Evolutionary conservation across 108 stramenopile species (phyloP), one percentile per base, ranked within the genome.

Genomic region (Asterionellopsis glacialis): DNA sequence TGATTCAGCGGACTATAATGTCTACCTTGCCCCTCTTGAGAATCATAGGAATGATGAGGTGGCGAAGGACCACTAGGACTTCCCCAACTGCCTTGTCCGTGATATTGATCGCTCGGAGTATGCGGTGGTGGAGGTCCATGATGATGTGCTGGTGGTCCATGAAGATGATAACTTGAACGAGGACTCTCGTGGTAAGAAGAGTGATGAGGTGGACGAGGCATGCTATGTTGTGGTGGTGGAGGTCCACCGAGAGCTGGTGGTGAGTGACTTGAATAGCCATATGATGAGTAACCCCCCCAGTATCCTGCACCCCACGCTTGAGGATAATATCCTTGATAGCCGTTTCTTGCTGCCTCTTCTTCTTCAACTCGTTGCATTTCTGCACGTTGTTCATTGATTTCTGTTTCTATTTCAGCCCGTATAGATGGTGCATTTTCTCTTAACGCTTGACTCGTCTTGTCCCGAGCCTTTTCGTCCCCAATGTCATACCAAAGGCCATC

Each of bases 371-470:
- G 47, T 19, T 16, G 19, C 47, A 48, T 48, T 25, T 82, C 81
- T 14, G 55, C 70, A 14, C 47, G 47, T 38, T 82, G 81, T 26
- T 74, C 56, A 51, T 74, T 76, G 51, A 82, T 82, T 47, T 82
- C 81, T 12, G 75, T 77, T 26, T 76, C 81, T 41, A 82, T 82
- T 51, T 77, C 76, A 10, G 75, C 85, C 26, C 90, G 73, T 33
- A 91, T 83, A 39, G 83, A 70, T 12, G 90, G 90, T 28, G 86
- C 86, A 33, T 85, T 85, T 43, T 93, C 92, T 27, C 91, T 63
- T n/a, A 93, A 65, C 7, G 88, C 88, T 62, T 93, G 91, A 21
- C 70, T 73, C 11, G 88, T 88, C 70, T 93, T 93, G 55, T 93
- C 88, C 15, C 92, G 40, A n/a, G 88, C 92, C 65, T 87, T 87